These are phyloP conservation scores for Scenedesmus sp. DNA, from an alignment of 163 green algal species.

Conservation along the genomic window DNA sequence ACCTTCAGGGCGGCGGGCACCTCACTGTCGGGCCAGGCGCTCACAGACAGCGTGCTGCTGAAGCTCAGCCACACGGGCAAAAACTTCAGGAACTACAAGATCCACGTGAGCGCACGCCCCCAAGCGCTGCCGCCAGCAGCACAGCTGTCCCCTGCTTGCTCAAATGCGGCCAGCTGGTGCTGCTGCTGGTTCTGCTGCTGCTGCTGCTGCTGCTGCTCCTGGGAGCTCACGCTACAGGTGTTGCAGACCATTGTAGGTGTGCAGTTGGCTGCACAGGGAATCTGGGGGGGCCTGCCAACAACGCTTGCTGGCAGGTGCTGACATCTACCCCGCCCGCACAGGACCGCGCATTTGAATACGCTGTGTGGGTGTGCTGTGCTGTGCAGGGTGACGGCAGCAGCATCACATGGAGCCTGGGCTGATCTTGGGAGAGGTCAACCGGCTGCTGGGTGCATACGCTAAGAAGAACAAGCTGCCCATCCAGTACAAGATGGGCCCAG, in stretches of 20 bases:
- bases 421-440: slow-evolving; percentile 97
- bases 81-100: slow-evolving; percentile 95
- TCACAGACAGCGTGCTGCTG: slow-evolving; percentile 96
- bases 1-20: slow-evolving; percentile 97
- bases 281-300: too few relatives aligned
- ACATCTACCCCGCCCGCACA: too few relatives aligned
- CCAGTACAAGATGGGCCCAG: slow-evolving; percentile 99
- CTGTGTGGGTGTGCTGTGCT: background rate
- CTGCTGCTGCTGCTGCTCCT: background rate
- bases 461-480: slow-evolving; percentile 83
- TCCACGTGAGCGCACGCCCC: slow-evolving; percentile 79
- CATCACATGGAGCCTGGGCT: slow-evolving; percentile 97
- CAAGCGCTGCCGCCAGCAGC: too few relatives aligned
- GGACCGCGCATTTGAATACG: too few relatives aligned
- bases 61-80: slow-evolving; percentile 97
- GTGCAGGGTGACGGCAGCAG: slow-evolving; percentile 89
- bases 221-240: background rate
- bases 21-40: slow-evolving; percentile 94
- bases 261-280: too few relatives aligned
- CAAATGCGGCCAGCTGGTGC: background rate
- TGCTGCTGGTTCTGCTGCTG: background rate
- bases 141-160: background rate
- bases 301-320: too few relatives aligned
- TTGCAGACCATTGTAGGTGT: too few relatives aligned
- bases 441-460: slow-evolving; percentile 88